Base-by-base conservation (phyloP, 2,329 filamentous ascomycete genomes). In the Fusarium globosum region DNA sequence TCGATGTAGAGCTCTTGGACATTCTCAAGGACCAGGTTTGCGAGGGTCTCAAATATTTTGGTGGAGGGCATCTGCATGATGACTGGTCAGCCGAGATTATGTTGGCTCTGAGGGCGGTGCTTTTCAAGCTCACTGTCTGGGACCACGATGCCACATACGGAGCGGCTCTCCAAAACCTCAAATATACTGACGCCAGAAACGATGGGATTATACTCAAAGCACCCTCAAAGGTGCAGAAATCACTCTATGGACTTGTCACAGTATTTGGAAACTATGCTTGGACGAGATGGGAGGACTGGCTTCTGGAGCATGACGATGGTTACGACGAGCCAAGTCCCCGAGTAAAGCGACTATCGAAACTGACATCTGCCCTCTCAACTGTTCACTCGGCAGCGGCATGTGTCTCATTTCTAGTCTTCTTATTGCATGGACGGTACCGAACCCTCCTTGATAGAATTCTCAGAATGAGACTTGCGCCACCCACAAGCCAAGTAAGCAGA, bases 71-170 rank as follows among this genome's bases (percentile, higher is more conserved):
- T 81, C 83, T 97, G 49, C 90, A 93, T 66, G 94, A 97, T 81
- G 94, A 97, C 78, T 98, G 94, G 91, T 91, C 91, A 20, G 88
- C 93, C 59, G 96, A 98, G 83, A 96, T 98, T 61, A 87, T 93
- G 71, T 87, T 98, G 35, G 88, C 86, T 1, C 86, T 99, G 63
- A 88, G 96, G 52, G 90, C 92, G 4, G 86, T 95, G 7, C 86
- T 99, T 13, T 99, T 98, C 87, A 99, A 99, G 83, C 88, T 99
- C 71, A 94, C 93, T 21, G 92, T 99, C 66, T 99, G 96, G 96
- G 95, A 98, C 82, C 94, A 98, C 81, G 92, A 97, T 81, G 94
- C 96, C 43, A 97, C 94, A 10, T 98, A 99, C 82, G 96, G 96
- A 68, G 96, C 96, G 16, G 92, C 94, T 41, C 86, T 99, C 56